A percentile compares a stretch with the other conserved stretches of the same genome.
phyloP scores from a whole-genome alignment of 768 basidiomycete genomes.

The Megacollybia marginata region DNA sequence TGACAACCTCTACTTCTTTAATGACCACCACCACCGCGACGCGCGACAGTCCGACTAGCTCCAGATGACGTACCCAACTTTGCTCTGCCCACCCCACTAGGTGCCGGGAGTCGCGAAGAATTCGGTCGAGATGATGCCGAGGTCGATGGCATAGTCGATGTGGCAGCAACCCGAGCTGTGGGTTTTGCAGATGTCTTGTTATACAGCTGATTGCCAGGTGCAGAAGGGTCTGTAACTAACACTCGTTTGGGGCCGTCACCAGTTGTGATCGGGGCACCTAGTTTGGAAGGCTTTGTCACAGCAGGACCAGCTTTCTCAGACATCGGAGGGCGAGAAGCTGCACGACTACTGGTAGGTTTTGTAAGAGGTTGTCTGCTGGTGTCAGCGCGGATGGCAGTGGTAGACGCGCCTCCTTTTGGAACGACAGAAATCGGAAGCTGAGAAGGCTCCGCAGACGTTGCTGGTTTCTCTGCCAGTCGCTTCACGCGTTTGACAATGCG shows the following conservation, averaged over 20 bases:
- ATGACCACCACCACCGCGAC: too few relatives aligned
- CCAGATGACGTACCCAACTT: too few relatives aligned
- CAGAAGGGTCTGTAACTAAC: neutral
- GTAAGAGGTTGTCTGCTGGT: neutral
- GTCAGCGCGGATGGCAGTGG: neutral
- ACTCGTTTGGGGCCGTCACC: neutral
- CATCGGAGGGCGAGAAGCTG: neutral
- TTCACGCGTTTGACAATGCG: slow-evolving; percentile 40
- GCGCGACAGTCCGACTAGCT: too few relatives aligned
- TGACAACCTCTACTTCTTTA: too few relatives aligned
- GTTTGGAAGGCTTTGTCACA: neutral
- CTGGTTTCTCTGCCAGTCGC: neutral
- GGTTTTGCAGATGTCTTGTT: too few relatives aligned
- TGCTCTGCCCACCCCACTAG: too few relatives aligned
- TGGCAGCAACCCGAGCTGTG: too few relatives aligned
- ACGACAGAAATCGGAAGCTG: too few relatives aligned
- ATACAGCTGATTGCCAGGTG: neutral
- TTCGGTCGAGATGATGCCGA: too few relatives aligned
- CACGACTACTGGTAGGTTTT: neutral
- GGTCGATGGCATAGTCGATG: too few relatives aligned
- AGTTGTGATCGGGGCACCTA: neutral
- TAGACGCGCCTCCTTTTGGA: neutral
- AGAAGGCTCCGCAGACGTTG: too few relatives aligned
- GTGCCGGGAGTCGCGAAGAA: too few relatives aligned
- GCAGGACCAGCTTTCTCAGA: neutral